Conservation (phyloP, 495 filamentous ascomycete genomes). For the Chaetomium tenue region DNA sequence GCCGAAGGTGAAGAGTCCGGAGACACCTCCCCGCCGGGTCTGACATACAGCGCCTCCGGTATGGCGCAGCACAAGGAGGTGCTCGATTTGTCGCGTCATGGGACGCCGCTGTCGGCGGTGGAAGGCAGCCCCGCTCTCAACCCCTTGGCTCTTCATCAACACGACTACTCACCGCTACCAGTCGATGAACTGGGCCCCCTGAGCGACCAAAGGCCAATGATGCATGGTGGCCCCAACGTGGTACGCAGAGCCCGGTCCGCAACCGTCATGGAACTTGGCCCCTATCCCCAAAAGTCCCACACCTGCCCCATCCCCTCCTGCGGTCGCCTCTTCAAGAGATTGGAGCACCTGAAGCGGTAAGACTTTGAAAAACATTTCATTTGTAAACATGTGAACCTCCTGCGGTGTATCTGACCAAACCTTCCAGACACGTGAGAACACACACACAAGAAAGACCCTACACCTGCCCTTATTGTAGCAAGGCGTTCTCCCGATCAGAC, state of each 20-base stretch:
- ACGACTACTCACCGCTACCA: constrained; percentile 65
- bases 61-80: constrained; percentile 73
- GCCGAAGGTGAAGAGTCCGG: constrained; percentile 70
- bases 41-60: constrained; percentile 63
- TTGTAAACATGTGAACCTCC: constrained; percentile 43
- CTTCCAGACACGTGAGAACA: constrained; percentile 92
- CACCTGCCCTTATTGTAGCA: constrained; percentile 93
- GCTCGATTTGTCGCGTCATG: constrained; percentile 79
- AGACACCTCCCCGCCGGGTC: constrained; percentile 66
- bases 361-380: constrained; percentile 48
- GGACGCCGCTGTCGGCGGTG: constrained; percentile 77
- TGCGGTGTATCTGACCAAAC: constrained; percentile 54
- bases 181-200: constrained; percentile 61
- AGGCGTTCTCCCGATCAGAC: constrained; percentile 96
- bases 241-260: constrained; percentile 89
- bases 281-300: constrained; percentile 96
- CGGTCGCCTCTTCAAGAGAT: constrained; percentile 94
- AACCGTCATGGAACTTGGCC: constrained; percentile 92
- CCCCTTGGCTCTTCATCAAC: constrained; percentile 60
- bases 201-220: constrained; percentile 58
- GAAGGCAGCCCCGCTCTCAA: constrained; percentile 75
- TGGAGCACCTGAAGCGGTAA: constrained; percentile 99
- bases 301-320: constrained; percentile 99
- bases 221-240: constrained; percentile 67
- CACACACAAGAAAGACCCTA: constrained; percentile 99